Conservation (phyloP, 2,329 filamentous ascomycete species). For the Phyllosticta citrichinensis region DNA sequence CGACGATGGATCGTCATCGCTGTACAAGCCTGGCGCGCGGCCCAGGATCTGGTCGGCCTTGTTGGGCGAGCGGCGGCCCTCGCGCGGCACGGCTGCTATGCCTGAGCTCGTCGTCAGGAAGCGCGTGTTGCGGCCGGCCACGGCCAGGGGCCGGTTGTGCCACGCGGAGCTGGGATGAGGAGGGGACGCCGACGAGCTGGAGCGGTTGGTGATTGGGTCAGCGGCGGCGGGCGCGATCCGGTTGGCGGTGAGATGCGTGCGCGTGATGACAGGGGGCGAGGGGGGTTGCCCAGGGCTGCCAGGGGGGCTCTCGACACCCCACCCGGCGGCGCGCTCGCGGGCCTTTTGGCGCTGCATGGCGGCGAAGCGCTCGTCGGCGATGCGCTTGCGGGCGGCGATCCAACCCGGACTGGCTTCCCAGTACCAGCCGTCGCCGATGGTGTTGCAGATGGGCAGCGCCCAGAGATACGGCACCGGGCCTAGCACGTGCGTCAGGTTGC, state of each 20-base stretch:
- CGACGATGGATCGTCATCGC: conserved; percentile 13
- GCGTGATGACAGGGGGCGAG: neutral
- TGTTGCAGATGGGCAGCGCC: conserved; percentile 73
- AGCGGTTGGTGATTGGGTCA: neutral
- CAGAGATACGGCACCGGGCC: conserved; percentile 64
- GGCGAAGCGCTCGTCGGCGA: conserved; percentile 34
- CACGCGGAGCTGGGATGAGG: neutral
- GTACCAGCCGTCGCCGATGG: conserved; percentile 82
- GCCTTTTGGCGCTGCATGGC: conserved; percentile 44
- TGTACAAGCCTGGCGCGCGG: conserved; percentile 25
- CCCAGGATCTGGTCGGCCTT: conserved; percentile 35
- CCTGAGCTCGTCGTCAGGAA: conserved; percentile 27
- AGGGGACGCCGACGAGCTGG: neutral
- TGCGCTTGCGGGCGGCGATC: conserved; percentile 57
- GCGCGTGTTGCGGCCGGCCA: conserved; percentile 14
- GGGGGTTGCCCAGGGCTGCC: neutral
- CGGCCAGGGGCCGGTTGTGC: neutral
- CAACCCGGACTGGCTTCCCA: conserved; percentile 84
- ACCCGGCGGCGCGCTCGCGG: conserved; percentile 57
- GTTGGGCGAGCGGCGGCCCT: conserved; percentile 27
- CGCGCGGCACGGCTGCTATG: conserved; percentile 21
- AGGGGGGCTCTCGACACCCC: conserved; percentile 39
- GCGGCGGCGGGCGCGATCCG: neutral
- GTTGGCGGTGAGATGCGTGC: neutral
- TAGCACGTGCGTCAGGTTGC: conserved; percentile 74